Evolutionary conservation across 169 alveolate species (phyloP).

Genomic region (Plasmodium gonderi): DNA sequence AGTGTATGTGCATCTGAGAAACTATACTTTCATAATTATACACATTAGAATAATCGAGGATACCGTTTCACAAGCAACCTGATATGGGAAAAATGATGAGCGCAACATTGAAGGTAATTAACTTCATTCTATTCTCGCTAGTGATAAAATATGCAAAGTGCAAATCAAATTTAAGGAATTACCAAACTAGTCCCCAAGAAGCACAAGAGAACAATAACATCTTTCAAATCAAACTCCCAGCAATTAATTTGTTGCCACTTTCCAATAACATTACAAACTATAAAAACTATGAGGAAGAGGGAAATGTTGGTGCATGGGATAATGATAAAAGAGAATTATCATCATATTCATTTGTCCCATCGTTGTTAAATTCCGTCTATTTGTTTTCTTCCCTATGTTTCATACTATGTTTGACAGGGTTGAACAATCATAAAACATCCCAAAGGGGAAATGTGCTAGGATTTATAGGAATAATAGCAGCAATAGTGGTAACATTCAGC

Average conservation of each 20-base stretch:
- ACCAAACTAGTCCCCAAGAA: not conserved
- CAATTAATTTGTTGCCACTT: conserved; percentile 17
- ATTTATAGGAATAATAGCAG: conserved; percentile 86
- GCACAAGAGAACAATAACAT: conserved; percentile 1
- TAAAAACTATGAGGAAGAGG: conserved; percentile 6
- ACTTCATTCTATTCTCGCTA: not conserved
- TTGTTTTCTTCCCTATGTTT: conserved; percentile 77
- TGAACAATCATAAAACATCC: conserved; percentile 87
- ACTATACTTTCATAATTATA: not conserved
- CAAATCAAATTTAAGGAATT: conserved; percentile 46
- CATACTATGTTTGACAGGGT: conserved; percentile 86
- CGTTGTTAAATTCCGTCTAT: conserved; percentile 73
- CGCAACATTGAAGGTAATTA: not conserved
- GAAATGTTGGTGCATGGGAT: conserved; percentile 2
- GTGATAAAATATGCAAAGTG: not conserved
- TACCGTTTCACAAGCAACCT: not conserved
- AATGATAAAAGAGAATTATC: conserved; percentile 6
- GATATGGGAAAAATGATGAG: conserved; percentile 3
- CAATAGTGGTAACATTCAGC: conserved; percentile 85
- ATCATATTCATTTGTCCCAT: conserved; percentile 64
- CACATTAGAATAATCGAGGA: not conserved
- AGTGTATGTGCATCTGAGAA: not conserved
- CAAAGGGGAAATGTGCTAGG: conserved; percentile 90
- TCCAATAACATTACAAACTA: not conserved
- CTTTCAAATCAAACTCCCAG: conserved; percentile 60